A percentile compares a stretch with the other conserved stretches of the same genome.
Evolutionary conservation across 306 rosid species (phyloP).

Genomic region (Trifolium dubium): DNA sequence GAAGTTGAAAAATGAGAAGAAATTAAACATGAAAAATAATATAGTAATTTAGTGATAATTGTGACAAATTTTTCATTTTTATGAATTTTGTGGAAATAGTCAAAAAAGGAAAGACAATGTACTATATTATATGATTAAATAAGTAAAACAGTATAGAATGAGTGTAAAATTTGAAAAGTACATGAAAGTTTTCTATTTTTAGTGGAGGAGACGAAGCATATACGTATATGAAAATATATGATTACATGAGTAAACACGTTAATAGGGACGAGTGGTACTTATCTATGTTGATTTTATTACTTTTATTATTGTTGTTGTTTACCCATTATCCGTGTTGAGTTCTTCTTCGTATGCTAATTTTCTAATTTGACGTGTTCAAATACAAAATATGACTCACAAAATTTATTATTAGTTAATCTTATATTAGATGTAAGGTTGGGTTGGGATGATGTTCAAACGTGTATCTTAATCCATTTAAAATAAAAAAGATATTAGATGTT

Average conservation of each 20-base stretch:
- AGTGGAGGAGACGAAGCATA: not conserved
- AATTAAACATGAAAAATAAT: not conserved
- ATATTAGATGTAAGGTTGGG: too few species aligned
- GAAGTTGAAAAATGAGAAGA: not conserved
- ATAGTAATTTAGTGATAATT: not conserved
- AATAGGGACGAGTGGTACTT: not conserved
- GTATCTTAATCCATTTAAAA: too few species aligned
- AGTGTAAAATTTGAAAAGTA: not conserved
- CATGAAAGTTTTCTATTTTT: not conserved
- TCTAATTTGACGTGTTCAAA: not conserved
- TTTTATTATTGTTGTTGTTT: too few species aligned
- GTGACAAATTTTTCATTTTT: too few species aligned
- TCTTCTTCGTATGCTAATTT: not conserved
- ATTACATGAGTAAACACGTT: not conserved
- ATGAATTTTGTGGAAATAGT: not conserved
- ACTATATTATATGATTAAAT: not conserved
- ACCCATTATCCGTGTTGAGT: not conserved
- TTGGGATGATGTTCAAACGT: too few species aligned
- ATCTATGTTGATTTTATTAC: not conserved
- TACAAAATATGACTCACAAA: not conserved
- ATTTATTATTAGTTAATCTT: not conserved
- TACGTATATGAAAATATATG: not conserved
- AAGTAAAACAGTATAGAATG: not conserved
- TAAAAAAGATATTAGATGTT: too few species aligned
- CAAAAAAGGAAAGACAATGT: not conserved